Base-by-base conservation (phyloP, 1,284 basidiomycete species). In the Cryptococcus sp. region DNA sequence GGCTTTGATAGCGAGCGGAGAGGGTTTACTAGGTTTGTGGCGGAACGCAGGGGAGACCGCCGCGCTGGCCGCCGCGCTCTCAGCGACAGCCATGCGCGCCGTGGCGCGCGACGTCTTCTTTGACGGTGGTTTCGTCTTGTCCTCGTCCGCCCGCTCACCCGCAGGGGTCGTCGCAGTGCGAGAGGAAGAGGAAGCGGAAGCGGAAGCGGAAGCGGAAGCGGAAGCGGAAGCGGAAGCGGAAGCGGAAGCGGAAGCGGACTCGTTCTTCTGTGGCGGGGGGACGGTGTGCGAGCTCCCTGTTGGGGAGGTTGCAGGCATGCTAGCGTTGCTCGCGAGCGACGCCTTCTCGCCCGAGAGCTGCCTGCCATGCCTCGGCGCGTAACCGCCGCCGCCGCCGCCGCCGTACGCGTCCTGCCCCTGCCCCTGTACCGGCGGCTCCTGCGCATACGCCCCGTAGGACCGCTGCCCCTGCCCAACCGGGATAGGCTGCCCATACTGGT, bases 21-120 rank as follows among this genome's bases (percentile, higher is more conserved):
- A 70, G 2, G 76, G 74, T 53, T 73, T 72, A 20, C 68, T 66
- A 0, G 76, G 74, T 53, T 68, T 65, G 59, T 73, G 71, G 39
- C 71, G 62, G 23, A 61, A 59, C 1, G 56, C 60, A 9, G 62
- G 54, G 35, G 70, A 69, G 9, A 62, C 63, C 16, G 53, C 33
- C 0, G 63, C 65, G 21, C 56, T 56, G 13, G 70, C 70, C 2
- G 66, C 71, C 5, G 72, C 67, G 18, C 54, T 56, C 40, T 74
- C 70, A 11, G 73, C 72, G 0, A 61, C 63, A 3, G 70, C 70
- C 42, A 72, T 61, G 8, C 71, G 59, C 4, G 66, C 61, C 4
- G 61, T 59, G 8, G 68, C 66, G 24, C 48, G 48, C 12, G 48
- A 49, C 5, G 28, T 9, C 28, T 36, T 36, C 36, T 49, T 49